Percentiles rank a stretch among this genome's conserved stretches.
Conservation (phyloP, 371 early-diverging fungal species). For the Nematocida sp. region DNA sequence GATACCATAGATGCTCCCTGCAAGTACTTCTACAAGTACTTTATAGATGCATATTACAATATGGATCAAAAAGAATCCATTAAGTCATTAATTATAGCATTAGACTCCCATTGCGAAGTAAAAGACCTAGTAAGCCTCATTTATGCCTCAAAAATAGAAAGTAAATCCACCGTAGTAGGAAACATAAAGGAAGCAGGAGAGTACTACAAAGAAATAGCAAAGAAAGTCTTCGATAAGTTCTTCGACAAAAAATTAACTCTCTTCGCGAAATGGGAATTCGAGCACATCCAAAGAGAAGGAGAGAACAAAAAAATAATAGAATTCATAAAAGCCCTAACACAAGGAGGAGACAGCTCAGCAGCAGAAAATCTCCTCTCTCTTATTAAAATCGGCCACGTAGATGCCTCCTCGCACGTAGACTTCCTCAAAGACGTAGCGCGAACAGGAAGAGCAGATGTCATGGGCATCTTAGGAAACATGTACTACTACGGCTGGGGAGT, state of each 20-base stretch:
- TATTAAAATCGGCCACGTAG: conserved; percentile 55
- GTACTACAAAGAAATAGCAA: conserved; percentile 32
- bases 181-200: neutral
- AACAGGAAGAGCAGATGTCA: conserved; percentile 52
- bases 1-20: conserved; percentile 6
- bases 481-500: conserved; percentile 65
- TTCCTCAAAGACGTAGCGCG: conserved; percentile 51
- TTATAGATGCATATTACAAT: conserved; percentile 20
- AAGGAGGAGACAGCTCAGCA: conserved; percentile 37
- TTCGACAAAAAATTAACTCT: conserved; percentile 19
- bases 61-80: conserved; percentile 9
- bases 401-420: conserved; percentile 31
- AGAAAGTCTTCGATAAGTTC: conserved; percentile 29
- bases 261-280: conserved; percentile 49
- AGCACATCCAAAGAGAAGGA: conserved; percentile 30
- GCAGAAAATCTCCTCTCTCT: conserved; percentile 53
- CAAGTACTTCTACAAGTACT: conserved; percentile 43
- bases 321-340: conserved; percentile 36
- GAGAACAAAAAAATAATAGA: conserved; percentile 46
- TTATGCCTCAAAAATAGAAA: conserved; percentile 25
- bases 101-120: conserved; percentile 10
- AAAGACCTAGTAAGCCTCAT: conserved; percentile 28
- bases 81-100: conserved; percentile 20
- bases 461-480: conserved; percentile 63
- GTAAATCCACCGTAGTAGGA: conserved; percentile 29